These are phyloP conservation scores for Debaryomycetaceae sp. DNA, from an alignment of 1,139 yeast species.

Conservation along the genomic window DNA sequence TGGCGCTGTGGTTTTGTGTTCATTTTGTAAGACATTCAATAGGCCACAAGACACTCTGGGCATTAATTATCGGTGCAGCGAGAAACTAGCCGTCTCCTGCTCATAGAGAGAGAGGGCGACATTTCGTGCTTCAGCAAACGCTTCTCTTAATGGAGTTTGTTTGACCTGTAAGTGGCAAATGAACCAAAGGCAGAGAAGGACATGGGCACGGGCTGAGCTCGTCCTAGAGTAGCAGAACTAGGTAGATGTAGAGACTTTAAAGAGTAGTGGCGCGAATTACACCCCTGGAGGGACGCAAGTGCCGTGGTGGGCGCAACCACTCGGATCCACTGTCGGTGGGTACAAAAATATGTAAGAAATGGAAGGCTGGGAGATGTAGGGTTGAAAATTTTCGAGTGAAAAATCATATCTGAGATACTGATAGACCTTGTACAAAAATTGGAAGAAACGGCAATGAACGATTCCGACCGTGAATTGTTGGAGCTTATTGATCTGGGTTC, in stretches of 20 bases:
- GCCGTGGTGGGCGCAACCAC: too few relatives aligned
- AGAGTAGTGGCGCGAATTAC: background rate
- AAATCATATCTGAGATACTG: background rate
- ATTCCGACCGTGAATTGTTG: constrained; percentile 23
- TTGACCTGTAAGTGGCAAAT: constrained; percentile 7
- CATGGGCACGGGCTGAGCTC: background rate
- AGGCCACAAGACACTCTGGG: too few relatives aligned
- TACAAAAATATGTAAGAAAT: too few relatives aligned
- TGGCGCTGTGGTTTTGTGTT: too few relatives aligned
- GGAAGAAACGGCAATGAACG: constrained; percentile 16
- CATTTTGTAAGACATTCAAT: too few relatives aligned
- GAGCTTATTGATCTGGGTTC: constrained; percentile 54
- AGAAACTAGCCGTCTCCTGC: background rate
- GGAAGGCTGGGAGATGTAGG: too few relatives aligned
- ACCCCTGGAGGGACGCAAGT: too few relatives aligned
- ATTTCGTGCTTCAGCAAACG: background rate
- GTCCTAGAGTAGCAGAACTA: too few relatives aligned
- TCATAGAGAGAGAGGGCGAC: background rate
- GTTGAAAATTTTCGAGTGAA: background rate
- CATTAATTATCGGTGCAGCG: too few relatives aligned
- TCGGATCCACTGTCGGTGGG: too few relatives aligned
- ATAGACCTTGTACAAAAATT: background rate
- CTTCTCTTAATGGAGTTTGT: constrained; percentile 20
- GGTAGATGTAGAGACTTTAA: background rate
- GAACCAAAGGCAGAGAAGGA: constrained; percentile 24